Evolutionary conservation across 495 filamentous ascomycete genomes (phyloP).

Genomic region (Aspergillus nanangensis): DNA sequence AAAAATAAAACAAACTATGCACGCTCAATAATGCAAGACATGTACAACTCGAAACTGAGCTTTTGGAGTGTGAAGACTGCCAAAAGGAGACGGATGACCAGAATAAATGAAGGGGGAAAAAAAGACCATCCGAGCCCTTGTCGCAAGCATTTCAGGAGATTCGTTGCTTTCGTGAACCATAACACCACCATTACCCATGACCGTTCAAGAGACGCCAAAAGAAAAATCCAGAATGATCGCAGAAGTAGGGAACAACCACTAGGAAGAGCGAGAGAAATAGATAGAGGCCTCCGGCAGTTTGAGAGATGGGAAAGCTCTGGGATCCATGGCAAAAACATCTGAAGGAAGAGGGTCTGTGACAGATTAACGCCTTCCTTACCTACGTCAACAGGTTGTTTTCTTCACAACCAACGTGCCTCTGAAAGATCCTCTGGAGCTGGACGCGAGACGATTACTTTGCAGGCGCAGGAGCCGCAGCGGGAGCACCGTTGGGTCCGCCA

Average conservation of each 20-base stretch:
- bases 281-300: no score
- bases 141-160: conserved; percentile 30
- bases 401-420: background rate
- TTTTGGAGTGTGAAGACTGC: conserved; percentile 18
- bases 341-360: background rate
- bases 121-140: conserved; percentile 12
- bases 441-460: conserved; percentile 10
- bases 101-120: conserved; percentile 6
- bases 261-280: no score
- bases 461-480: conserved; percentile 16
- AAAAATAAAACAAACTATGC: conserved; percentile 34
- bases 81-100: conserved; percentile 14
- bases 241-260: background rate
- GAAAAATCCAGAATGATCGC: conserved; percentile 6
- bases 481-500: conserved; percentile 25
- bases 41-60: conserved; percentile 30
- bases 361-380: no score
- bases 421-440: conserved; percentile 6
- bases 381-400: no score
- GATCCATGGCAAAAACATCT: background rate
- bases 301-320: conserved; percentile 2
- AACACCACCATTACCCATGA: conserved; percentile 29
- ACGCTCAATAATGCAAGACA: conserved; percentile 38
- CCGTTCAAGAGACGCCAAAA: conserved; percentile 8
- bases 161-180: conserved; percentile 46